Base-by-base conservation (phyloP, 768 basidiomycete species). In the Trametes gibbosa region DNA sequence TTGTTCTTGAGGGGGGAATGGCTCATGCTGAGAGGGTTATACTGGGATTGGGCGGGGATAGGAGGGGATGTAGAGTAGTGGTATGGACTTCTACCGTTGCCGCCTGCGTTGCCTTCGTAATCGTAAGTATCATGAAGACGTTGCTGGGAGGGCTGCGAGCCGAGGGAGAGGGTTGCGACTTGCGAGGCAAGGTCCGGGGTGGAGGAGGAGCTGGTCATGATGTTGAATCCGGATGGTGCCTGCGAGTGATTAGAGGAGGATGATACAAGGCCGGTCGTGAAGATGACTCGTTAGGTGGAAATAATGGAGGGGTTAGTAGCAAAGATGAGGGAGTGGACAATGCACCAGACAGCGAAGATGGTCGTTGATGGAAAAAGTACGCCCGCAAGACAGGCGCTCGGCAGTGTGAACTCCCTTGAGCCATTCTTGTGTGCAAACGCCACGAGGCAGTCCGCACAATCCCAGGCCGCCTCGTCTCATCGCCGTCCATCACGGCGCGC, bases 81-180 rank as follows among this genome's bases (percentile, higher is more conserved):
- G 76, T 85, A 90, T 66, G 78, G 85, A 63, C 78, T 74, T 75
- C 87, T 84, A 65, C 66, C 69, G 55, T 76, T 77, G 73, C 68
- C 75, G 65, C 74, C 68, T 69, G 67, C 75, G 73, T 75, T 77
- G 74, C 79, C 82, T 71, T 92, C 89, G 77, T 87, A 90, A 79
- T 91, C 88, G 76, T 90, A 90, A 86, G 79, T 75, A 74, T 92
- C 90, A 78, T 92, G 84, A 80, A 87, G 84, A 82, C 88, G 89
- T 86, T 83, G 87, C 75, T 84, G 85, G 62, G 83, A 77, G 63
- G 77, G 70, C 68, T 76, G 76, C 48, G 82, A 78, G 74, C 81
- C 81, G 73, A 92, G 84, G 68, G 89, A 86, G 70, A 92, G 76
- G 61, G 61, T 58, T 37, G 61, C 61, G 61, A 62, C 61, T 52